phyloP scores from a whole-genome alignment of 2,329 filamentous ascomycete species.

The Bipolaris victoriae region DNA sequence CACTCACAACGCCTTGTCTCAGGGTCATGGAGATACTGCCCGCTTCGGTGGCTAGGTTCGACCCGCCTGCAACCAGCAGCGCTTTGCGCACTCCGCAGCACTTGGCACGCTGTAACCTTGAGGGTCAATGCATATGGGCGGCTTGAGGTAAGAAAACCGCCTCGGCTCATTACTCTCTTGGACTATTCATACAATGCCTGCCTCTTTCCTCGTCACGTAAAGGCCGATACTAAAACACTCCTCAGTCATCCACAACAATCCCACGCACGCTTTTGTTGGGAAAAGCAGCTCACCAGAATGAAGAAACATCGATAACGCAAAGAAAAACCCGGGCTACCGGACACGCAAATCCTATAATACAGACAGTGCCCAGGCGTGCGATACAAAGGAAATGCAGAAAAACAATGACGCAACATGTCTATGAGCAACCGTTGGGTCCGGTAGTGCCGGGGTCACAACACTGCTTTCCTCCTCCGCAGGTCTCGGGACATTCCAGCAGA shows the following conservation, averaged over 20 bases:
- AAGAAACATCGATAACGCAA: background rate
- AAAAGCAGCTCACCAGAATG: background rate
- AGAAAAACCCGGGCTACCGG: background rate
- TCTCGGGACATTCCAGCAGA: slow-evolving; percentile 53
- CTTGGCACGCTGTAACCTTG: background rate
- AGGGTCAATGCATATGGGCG: background rate
- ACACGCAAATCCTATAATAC: slow-evolving; percentile 3
- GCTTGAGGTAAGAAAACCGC: background rate
- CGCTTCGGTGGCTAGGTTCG: background rate
- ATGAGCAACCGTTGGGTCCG: slow-evolving; percentile 30
- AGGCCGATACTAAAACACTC: background rate
- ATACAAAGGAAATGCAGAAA: slow-evolving; percentile 2
- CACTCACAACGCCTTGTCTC: background rate
- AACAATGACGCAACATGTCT: slow-evolving; percentile 1
- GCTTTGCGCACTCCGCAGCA: background rate
- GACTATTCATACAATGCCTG: too few species aligned
- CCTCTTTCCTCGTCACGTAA: background rate
- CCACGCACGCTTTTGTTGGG: background rate
- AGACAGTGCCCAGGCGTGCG: background rate
- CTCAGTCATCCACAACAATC: background rate
- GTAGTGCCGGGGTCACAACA: slow-evolving; percentile 49
- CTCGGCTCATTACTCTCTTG: background rate
- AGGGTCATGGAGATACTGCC: slow-evolving; percentile 7
- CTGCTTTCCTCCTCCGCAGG: slow-evolving; percentile 51
- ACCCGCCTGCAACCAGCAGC: background rate